These are phyloP conservation scores for Hordeum marinum DNA, from an alignment of 176 grass and related monocot species.

Conservation along the genomic window DNA sequence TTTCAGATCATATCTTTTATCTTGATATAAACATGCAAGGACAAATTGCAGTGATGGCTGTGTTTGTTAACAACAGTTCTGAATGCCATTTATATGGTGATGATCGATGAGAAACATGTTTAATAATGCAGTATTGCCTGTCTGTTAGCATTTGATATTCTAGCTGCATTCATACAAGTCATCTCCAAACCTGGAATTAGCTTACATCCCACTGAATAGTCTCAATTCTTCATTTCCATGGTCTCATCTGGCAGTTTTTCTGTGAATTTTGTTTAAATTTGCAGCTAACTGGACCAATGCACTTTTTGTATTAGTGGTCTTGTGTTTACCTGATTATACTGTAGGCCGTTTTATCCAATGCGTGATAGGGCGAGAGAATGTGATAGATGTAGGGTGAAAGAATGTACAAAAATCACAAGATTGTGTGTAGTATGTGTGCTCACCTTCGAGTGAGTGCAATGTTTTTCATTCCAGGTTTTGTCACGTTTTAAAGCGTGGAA, in stretches of 20 bases:
- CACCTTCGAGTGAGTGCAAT: too few relatives aligned
- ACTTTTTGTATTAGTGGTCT: background rate
- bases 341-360: background rate
- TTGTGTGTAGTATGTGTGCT: too few relatives aligned
- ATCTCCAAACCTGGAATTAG: background rate
- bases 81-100: background rate
- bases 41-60: background rate
- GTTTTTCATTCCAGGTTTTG: too few relatives aligned
- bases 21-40: constrained; percentile 25
- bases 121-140: background rate
- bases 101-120: background rate
- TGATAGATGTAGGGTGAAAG: too few relatives aligned
- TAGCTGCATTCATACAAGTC: background rate
- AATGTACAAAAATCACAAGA: too few relatives aligned
- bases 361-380: too few relatives aligned
- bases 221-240: background rate
- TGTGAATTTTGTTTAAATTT: background rate
- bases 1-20: background rate
- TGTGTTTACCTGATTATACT: background rate
- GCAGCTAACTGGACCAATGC: background rate
- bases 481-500: too few relatives aligned
- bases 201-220: background rate
- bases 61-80: background rate
- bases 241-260: background rate
- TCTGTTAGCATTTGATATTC: background rate